These are phyloP conservation scores for Mitragyna speciosa DNA, from an alignment of 257 asterid genomes.

Conservation along the genomic window DNA sequence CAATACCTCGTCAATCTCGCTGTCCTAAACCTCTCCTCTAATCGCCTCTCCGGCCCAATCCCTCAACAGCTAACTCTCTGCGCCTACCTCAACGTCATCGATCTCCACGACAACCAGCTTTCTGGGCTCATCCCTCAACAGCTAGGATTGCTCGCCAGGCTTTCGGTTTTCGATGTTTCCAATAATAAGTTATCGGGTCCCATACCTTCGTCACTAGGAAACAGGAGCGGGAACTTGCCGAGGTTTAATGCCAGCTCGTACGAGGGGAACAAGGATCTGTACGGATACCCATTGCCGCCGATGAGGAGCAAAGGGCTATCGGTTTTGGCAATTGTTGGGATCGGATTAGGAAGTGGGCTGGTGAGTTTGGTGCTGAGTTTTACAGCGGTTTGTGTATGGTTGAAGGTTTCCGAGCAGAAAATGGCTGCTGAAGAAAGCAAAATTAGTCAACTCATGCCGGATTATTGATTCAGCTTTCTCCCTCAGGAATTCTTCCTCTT, in stretches of 20 bases:
- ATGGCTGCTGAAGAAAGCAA: slow-evolving; percentile 67
- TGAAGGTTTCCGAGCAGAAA: slow-evolving; percentile 70
- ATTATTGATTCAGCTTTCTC: slow-evolving; percentile 41
- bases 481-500: background rate
- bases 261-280: slow-evolving; percentile 77
- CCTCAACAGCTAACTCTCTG: slow-evolving; percentile 74
- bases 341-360: slow-evolving; percentile 93
- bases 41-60: slow-evolving; percentile 63
- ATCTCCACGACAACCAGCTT: slow-evolving; percentile 71
- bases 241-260: slow-evolving; percentile 78
- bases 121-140: slow-evolving; percentile 75
- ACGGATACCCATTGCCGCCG: slow-evolving; percentile 78
- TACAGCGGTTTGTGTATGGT: slow-evolving; percentile 87
- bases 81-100: slow-evolving; percentile 86
- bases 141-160: slow-evolving; percentile 65
- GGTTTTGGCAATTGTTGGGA: slow-evolving; percentile 73
- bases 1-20: slow-evolving; percentile 77
- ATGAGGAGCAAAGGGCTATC: slow-evolving; percentile 66
- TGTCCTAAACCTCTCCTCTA: slow-evolving; percentile 73
- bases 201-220: slow-evolving; percentile 70
- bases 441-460: slow-evolving; percentile 77
- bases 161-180: slow-evolving; percentile 79
- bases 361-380: slow-evolving; percentile 80
- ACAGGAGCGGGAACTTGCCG: slow-evolving; percentile 64
- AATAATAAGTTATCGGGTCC: slow-evolving; percentile 67